A percentile compares a stretch with the other conserved stretches of the same genome.
Evolutionary conservation across 805 yeast genomes (phyloP).

Genomic region (Saccharomyces kudriavzevii): DNA sequence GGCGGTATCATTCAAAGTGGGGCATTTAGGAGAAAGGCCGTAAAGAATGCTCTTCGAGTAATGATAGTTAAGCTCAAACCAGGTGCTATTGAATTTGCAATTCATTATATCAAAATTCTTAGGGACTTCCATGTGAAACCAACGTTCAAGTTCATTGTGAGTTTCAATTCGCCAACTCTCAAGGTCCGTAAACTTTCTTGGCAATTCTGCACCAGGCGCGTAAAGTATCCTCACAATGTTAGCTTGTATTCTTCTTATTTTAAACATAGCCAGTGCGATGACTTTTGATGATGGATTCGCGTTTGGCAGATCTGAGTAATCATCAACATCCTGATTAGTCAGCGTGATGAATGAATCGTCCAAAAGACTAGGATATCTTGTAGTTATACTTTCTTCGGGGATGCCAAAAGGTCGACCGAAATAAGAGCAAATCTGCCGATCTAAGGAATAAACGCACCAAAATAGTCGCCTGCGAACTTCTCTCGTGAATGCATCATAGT

Average conservation of each 20-base stretch:
- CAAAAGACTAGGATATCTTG: constrained; percentile 60
- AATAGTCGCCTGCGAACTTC: constrained; percentile 72
- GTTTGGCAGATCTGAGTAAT: constrained; percentile 34
- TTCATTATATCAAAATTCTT: constrained; percentile 52
- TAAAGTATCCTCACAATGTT: constrained; percentile 66
- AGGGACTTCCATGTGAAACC: constrained; percentile 53
- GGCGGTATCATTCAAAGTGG: constrained; percentile 45
- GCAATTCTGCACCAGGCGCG: constrained; percentile 58
- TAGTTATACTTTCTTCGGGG: constrained; percentile 69
- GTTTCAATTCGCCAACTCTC: constrained; percentile 58
- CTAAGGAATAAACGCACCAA: constrained; percentile 85
- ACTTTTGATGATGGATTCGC: constrained; percentile 55
- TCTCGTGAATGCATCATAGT: constrained; percentile 44
- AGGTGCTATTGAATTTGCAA: constrained; percentile 63
- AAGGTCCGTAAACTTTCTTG: constrained; percentile 47
- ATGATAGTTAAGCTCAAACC: constrained; percentile 66
- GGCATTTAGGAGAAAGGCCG: constrained; percentile 69
- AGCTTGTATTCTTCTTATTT: constrained; percentile 66
- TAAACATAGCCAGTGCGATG: constrained; percentile 59
- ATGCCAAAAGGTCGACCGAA: constrained; percentile 84
- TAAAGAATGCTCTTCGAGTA: constrained; percentile 65
- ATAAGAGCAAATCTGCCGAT: constrained; percentile 78
- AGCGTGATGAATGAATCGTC: constrained; percentile 61
- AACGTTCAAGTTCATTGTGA: constrained; percentile 43
- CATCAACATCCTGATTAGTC: constrained; percentile 30